A percentile compares a stretch with the other conserved stretches of the same genome.
Conservation (phyloP, 148 eudicot genomes). For the Salicornia ramosissima region DNA sequence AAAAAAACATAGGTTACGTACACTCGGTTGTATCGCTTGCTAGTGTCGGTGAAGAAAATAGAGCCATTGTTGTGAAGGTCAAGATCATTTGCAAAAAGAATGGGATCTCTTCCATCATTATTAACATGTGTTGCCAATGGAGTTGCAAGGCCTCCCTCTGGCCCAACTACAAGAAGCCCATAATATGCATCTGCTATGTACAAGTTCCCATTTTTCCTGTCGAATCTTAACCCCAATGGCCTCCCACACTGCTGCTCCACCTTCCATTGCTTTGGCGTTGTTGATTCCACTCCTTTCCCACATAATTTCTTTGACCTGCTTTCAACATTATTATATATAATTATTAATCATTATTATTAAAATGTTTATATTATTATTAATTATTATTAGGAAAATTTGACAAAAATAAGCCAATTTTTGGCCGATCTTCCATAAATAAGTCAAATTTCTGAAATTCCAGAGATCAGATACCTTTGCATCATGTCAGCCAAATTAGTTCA, state of each 20-base stretch:
- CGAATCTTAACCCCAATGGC: slow-evolving; percentile 79
- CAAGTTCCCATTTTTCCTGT: slow-evolving; percentile 49
- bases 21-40: slow-evolving; percentile 83
- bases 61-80: slow-evolving; percentile 86
- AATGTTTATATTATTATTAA: too few relatives aligned
- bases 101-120: slow-evolving; percentile 61
- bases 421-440: too few relatives aligned
- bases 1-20: slow-evolving; percentile 35
- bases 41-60: slow-evolving; percentile 90
- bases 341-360: too few relatives aligned
- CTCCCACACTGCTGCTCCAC: slow-evolving; percentile 61
- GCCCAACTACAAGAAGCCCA: slow-evolving; percentile 78
- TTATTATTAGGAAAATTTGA: too few relatives aligned
- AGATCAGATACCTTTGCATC: too few relatives aligned
- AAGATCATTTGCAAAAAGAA: slow-evolving; percentile 87
- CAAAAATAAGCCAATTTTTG: too few relatives aligned
- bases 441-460: too few relatives aligned
- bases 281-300: slow-evolving; percentile 62
- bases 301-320: slow-evolving; percentile 78
- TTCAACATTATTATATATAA: background rate
- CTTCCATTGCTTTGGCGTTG: slow-evolving; percentile 78
- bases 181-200: slow-evolving; percentile 88
- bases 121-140: slow-evolving; percentile 55
- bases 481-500: too few relatives aligned
- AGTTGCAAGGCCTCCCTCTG: slow-evolving; percentile 75